A percentile compares a stretch with the other conserved stretches of the same genome.
phyloP scores from a whole-genome alignment of 441 rosid genomes.

The Croton laevigatus region DNA sequence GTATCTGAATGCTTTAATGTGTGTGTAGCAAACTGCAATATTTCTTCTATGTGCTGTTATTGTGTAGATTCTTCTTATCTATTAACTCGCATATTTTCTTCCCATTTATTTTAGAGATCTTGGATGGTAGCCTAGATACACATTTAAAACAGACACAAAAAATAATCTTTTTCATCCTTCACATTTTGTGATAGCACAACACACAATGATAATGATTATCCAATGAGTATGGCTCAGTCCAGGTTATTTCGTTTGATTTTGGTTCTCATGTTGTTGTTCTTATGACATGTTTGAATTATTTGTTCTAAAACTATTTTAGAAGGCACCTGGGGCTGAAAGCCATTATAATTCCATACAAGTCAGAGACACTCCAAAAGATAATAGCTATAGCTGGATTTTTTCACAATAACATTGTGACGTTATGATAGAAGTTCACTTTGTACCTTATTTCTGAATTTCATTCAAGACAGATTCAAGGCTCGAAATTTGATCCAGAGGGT shows the following conservation, averaged over 20 bases:
- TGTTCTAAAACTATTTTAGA: not conserved
- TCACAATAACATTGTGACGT: not conserved
- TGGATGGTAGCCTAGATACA: slow-evolving; percentile 1
- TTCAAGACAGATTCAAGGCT: slow-evolving; percentile 70
- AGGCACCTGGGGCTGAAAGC: not conserved
- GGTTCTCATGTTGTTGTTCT: not conserved
- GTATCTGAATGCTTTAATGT: not conserved
- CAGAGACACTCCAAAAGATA: too few species aligned
- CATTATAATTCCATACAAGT: too few species aligned
- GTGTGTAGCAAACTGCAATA: not conserved
- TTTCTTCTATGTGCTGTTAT: not conserved
- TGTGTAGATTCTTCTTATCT: not conserved
- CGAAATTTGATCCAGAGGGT: slow-evolving; percentile 74
- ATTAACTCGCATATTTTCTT: not conserved
- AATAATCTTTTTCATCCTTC: not conserved
- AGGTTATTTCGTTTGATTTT: not conserved
- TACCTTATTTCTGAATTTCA: slow-evolving; percentile 17
- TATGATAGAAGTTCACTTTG: not conserved
- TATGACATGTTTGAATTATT: not conserved
- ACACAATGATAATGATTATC: not conserved
- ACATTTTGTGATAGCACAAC: not conserved
- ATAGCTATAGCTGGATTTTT: too few species aligned
- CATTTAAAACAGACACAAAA: not conserved
- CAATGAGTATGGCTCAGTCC: not conserved
- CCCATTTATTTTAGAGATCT: not conserved